Evolutionary conservation across 2,329 filamentous ascomycete genomes (phyloP), one percentile per base, ranked within the genome.

Genomic region (Trichoderma polysporum): DNA sequence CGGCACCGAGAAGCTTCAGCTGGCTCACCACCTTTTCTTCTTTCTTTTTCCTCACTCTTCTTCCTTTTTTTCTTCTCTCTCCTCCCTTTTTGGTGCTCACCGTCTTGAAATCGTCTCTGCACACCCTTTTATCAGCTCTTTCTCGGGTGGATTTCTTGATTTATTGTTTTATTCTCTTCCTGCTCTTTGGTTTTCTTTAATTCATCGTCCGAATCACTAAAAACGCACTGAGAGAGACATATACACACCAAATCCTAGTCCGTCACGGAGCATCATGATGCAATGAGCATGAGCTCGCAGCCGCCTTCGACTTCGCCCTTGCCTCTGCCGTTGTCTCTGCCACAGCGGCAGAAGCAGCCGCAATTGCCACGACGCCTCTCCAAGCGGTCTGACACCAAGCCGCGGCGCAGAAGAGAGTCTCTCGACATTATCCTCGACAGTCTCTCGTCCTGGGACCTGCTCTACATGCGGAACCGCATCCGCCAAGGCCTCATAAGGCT

Each of bases 361-460:
- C 9, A 66, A 5, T 49, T 49, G 52, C 41, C 50, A 19, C 45
- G 2, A 12, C 10, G 13, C n/a, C 52, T 13, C 33, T 31, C 35
- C 15, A 15, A 9, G 29, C 25, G 9, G 49, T 25, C 25, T 17
- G 17, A 27, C 47, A 5, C 3, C 12, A 53, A 31, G n/a, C 59
- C 59, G 19, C 37, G 39, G 47, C 53, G 56, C 31, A 41, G 66
- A 19, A 60, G 61, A 17, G 66, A 60, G 52, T 66, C 66, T 17
- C 69, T 78, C 17, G 71, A 77, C 47, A 37, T n/a, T 2, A 70
- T 75, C 19, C 57, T 78, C 1, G 45, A 66, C 8, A 45, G 49
- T 4, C 66, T 78, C 8, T 76, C 76, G 2, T 45, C 70, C 2
- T 74, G 70, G 70, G 76, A 78, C 13, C 65, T 74, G 2, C 29